Evolutionary conservation across 1,284 basidiomycete species (phyloP), one percentile per base, ranked within the genome.

Genomic region (Papiliotrema terrestris): DNA sequence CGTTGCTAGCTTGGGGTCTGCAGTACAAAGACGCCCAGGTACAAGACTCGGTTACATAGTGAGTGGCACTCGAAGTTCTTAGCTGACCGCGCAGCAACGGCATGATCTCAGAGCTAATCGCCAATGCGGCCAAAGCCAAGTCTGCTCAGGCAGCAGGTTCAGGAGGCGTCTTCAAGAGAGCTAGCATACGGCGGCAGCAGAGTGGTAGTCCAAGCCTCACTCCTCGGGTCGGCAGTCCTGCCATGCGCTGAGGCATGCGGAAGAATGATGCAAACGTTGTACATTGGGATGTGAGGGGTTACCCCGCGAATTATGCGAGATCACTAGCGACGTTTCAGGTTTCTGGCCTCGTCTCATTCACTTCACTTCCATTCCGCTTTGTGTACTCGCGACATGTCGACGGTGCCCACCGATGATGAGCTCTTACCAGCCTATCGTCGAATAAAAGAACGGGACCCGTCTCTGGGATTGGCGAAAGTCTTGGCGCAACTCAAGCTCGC

Each of bases 11-110:
- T 11, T 83, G 91, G 77, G 78, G 91, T 22, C 78, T 93, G 53
- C 91, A 95, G 75, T 82, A 83, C 50, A 84, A 87, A 61, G 91
- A 94, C 62, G 85, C 88, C 22, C 78, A 92, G 61, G 85, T 88
- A 64, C 89, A 94, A 72, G 91, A 94, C 69, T 63, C 69, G 17
- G 60, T 61, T 1, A 74, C 73, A 44, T 74, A 75, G 74, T 76
- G 51, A 61, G 72, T 68, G 5, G 4, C 25, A 14, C 3, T 14
- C 32, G 4, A 20, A 25, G 36, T 49, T 38, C 35, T 17, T 23
- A 3, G 46, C 58, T 35, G 29, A 29, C 29, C 13, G 13, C n/a
- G n/a, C 49, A 76, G 73, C 52, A 78, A 78, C 57, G 76, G 75
- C 14, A 72, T 76, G 68, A 78, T 78, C 53, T 77, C 74, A 8